Conservation (phyloP, 225 moss, liverwort and hornwort species). For the Physcomitrium patens region DNA sequence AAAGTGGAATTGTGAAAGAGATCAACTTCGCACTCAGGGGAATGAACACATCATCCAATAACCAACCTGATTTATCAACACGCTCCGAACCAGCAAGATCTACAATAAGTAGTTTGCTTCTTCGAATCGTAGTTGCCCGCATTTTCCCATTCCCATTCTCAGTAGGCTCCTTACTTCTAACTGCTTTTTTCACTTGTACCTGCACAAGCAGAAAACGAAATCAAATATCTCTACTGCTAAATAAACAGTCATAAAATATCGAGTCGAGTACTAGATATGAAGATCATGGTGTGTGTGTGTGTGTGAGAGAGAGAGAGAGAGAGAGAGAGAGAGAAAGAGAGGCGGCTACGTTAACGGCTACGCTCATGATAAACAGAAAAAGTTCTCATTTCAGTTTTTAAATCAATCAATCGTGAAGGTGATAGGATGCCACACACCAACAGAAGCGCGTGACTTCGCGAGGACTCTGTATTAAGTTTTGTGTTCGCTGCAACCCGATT, state of each 20-base stretch:
- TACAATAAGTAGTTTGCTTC: conserved; percentile 72
- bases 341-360: neutral
- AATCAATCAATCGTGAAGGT: neutral
- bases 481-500: conserved; percentile 99
- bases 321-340: too few relatives aligned
- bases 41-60: neutral
- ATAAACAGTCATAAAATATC: neutral
- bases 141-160: conserved; percentile 55
- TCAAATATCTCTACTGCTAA: conserved; percentile 10
- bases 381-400: neutral
- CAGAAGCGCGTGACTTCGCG: conserved; percentile 95
- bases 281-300: neutral
- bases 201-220: conserved; percentile 35
- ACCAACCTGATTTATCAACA: conserved; percentile 67
- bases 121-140: conserved; percentile 65
- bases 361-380: neutral
- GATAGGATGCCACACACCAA: conserved; percentile 56
- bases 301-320: too few relatives aligned
- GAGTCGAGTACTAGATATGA: neutral
- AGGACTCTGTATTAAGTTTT: conserved; percentile 97
- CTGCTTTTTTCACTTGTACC: conserved; percentile 73
- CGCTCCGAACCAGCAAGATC: conserved; percentile 73
- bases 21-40: neutral
- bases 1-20: neutral
- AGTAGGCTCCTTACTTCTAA: conserved; percentile 42